Evolutionary conservation across 208 protist genomes (phyloP), one percentile per base, ranked within the genome.

Genomic region (Crithidia expoeki): DNA sequence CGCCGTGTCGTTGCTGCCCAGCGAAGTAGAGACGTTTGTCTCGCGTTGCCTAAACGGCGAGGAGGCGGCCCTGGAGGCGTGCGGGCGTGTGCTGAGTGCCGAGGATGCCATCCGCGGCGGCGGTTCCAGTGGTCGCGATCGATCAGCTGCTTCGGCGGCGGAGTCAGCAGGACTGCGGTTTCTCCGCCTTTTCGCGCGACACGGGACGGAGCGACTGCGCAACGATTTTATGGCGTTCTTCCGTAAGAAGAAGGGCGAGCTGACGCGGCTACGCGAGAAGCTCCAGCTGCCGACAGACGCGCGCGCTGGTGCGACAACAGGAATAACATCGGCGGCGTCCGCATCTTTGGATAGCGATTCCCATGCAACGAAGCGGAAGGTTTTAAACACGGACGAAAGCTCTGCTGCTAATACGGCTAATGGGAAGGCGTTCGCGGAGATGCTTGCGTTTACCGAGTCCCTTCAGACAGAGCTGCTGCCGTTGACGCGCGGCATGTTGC

Each of bases 201-300:
- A 73, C 30, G 68, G 80, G 50, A 94, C 86, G 57, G 46, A 70
- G 30, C 79, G 81, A 9, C 97, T 98, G 72, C 86, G 86, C 21
- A 69, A 90, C 3, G 92, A 97, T 38, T 68, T 98, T 34, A 19
- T 66, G 19, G 58, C 66, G 4, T 98, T 98, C 36, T 92, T 94
- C 62, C 50, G 71, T 32, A 74, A 66, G 57, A 91, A 91, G 55
- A 68, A 86, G 11, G 58, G 64, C 51, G 80, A 94, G 63, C 90
- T 92, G 67, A 33, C 32, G 6, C 60, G 61, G 27, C 80, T 95
- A 50, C 88, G 88, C 28, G 53, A 68, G 42, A 56, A 81, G 58
- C 79, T 97, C 14, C 71, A 80, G 28, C 81, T 94, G 33, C 78
- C 80, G 7, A 19, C 51, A 17, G 52, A 76, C 28, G 46, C 40